Evolutionary conservation across 2,329 filamentous ascomycete genomes (phyloP), one percentile per base, ranked within the genome.

Genomic region (Lachnellula cervina): DNA sequence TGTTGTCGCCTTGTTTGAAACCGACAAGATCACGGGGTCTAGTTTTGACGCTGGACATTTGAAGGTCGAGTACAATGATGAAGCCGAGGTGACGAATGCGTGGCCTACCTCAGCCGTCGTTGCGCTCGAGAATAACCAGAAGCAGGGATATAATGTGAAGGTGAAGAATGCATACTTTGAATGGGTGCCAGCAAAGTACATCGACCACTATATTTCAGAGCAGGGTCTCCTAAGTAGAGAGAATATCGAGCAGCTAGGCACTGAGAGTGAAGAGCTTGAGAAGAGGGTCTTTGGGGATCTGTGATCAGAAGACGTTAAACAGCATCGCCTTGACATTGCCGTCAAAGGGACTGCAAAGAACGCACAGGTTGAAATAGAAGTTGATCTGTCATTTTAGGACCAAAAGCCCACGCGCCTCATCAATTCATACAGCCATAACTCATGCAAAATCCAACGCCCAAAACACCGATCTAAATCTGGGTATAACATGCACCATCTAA

Each of bases 1-100:
- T 55, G 72, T 85, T 0, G 68, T 86, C 2, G 79, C 83, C 0
- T 60, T 88, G 4, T 79, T 79, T 45, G 81, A 85, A 53, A 72
- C 76, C 5, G 84, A 86, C 49, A 89, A 88, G 68, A 76, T 89
- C 25, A 78, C 79, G 0, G 71, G 74, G 0, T 75, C 76, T 0
- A 73, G 68, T 0, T 67, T 71, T 1, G 69, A 70, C 17, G 72
- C 75, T n/a, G 73, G 77, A 21, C 73, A 81, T 60, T 60, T 63
- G 5, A 54, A 61, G 7, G 69, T 72, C 2, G 78, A 81, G 59
- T 74, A 80, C 35, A 84, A 84, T 57, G 76, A 80, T 52, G 64
- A 74, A 1, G 57, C 56, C 1, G 83, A 87, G 66, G 60, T 89
- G 9, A 70, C 61, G 2, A 64, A 63, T 17, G 71, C 69, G 1